Percentiles rank a stretch among this genome's conserved stretches.
Evolutionary conservation across 805 yeast genomes (phyloP).

Genomic region (Teunomyces panamensis): DNA sequence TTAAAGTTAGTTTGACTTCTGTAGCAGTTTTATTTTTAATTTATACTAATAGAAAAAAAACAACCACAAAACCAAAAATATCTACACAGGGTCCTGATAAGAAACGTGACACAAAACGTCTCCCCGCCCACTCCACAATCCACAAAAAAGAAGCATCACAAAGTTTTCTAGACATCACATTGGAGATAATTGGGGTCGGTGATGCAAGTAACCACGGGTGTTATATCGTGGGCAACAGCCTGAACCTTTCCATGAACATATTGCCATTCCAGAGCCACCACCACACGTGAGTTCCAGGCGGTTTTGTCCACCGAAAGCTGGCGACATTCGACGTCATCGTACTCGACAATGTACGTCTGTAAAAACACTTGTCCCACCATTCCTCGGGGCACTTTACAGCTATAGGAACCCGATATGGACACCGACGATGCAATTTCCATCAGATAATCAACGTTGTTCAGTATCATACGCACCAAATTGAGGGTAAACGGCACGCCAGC

Average conservation of each 20-base stretch:
- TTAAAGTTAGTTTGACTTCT: background rate
- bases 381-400: constrained; percentile 16
- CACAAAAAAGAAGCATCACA: background rate
- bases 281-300: background rate
- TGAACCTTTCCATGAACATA: constrained; percentile 1
- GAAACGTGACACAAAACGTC: background rate
- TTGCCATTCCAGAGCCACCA: constrained; percentile 9
- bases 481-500: constrained; percentile 9
- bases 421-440: constrained; percentile 6
- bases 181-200: constrained; percentile 13
- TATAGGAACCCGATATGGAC: constrained; percentile 11
- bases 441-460: constrained; percentile 1
- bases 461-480: background rate
- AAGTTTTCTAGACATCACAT: constrained; percentile 8
- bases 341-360: constrained; percentile 13
- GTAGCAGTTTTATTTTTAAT: no score
- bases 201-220: constrained; percentile 18
- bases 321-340: constrained; percentile 11
- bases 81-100: no score
- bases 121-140: background rate
- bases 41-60: no score
- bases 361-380: constrained; percentile 20
- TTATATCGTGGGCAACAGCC: constrained; percentile 2
- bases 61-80: no score
- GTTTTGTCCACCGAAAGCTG: constrained; percentile 6